Evolutionary conservation across 1,284 basidiomycete genomes (phyloP).

Genomic region (Pisolithus thermaeus): DNA sequence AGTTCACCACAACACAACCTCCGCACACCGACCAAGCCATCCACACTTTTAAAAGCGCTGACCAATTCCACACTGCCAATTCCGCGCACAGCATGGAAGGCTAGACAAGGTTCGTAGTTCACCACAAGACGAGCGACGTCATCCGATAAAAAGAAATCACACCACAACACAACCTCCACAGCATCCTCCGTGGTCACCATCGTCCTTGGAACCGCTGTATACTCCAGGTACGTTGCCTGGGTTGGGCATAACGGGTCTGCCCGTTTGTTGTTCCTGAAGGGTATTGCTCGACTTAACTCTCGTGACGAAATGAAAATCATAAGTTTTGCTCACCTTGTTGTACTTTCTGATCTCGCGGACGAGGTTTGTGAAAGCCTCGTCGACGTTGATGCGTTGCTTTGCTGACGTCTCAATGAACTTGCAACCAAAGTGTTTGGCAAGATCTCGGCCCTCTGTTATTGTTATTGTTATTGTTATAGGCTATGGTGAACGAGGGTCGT

Average conservation of each 20-base stretch:
- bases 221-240: conserved; percentile 28
- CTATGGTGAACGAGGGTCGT: too few species aligned
- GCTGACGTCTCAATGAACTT: conserved; percentile 99
- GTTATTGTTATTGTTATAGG: too few species aligned
- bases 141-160: conserved; percentile 22
- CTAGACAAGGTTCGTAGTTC: neutral
- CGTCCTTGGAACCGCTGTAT: conserved; percentile 28
- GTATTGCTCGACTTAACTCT: neutral
- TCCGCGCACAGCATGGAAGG: neutral
- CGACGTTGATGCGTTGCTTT: conserved; percentile 97
- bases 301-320: too few species aligned
- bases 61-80: too few species aligned
- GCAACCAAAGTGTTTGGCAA: conserved; percentile 95
- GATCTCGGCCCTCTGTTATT: conserved; percentile 85
- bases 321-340: conserved; percentile 63
- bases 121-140: too few species aligned
- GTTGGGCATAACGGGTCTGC: conserved; percentile 31
- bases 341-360: conserved; percentile 96
- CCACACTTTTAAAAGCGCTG: too few species aligned
- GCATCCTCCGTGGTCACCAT: conserved; percentile 47
- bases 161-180: conserved; percentile 55
- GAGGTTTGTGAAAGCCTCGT: conserved; percentile 96
- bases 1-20: too few species aligned
- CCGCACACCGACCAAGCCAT: too few species aligned
- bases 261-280: conserved; percentile 40